Base-by-base conservation (phyloP, 108 stramenopile genomes). In the Stephanodiscus triporus region DNA sequence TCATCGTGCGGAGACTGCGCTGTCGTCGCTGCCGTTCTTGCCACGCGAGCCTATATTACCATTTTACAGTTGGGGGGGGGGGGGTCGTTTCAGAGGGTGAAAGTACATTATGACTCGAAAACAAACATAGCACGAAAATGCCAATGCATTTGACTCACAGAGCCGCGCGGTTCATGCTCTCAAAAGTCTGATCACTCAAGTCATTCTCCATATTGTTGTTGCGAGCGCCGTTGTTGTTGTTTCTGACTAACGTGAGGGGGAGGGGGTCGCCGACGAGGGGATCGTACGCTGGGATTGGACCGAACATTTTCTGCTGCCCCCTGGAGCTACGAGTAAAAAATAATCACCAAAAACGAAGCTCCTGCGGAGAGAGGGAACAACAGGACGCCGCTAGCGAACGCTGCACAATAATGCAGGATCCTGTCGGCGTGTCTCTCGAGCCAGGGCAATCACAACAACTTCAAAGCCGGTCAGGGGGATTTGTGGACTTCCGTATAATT, bases 1-100 rank as follows among this genome's bases (percentile, higher is more conserved):
- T 82, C 19, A 92, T 67, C 60, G 89, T 73, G 5, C 91, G 88
- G 9, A 92, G 48, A 2, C 86, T 84, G 40, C 94, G 84, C 54
- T 91, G 91, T 17, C 94, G 74, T 27, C 88, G 89, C 71, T 95
- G 91, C 0, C 87, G 91, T 73, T 92, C 89, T 43, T 86, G 73
- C 88, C 89, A 91, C 7, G 72, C 70, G 55, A 66, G 63, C 9
- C 66, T 47, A 27, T 2, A 14, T 30, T n/a, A n/a, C n/a, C n/a
- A n/a, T n/a, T n/a, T 34, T 45, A 34, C 37, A 57, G 6, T 30
- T 17, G 29, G 23, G 26, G 60, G 2, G 30, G 9, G 36, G 29
- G 34, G 60, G 38, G 36, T 14, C 19, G 59, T 34, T 34, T 34
- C 32, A 13, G 34, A 45, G 19, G 63, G 40, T 7, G 30, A 38